Percentiles rank a stretch among this genome's conserved stretches.
phyloP scores from a whole-genome alignment of 768 basidiomycete genomes.

The Phlegmacium glaucopus region DNA sequence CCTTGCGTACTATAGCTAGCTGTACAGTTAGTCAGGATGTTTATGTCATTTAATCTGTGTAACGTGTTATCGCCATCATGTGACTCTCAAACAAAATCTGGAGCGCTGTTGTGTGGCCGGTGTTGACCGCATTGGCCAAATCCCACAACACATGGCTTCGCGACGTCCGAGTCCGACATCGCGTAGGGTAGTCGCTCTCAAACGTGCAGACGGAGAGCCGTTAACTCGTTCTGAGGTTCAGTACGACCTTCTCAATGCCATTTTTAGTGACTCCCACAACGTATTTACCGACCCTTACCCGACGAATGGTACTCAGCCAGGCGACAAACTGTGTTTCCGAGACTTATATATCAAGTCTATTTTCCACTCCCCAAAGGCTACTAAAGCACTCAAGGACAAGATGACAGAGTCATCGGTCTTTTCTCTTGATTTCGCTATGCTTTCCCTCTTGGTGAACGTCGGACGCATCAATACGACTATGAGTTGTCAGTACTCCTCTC shows the following conservation, averaged over 20 bases:
- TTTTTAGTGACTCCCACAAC: slow-evolving; percentile 66
- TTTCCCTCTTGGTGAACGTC: slow-evolving; percentile 73
- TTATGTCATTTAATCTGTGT: slow-evolving; percentile 5
- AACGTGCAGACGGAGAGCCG: slow-evolving; percentile 63
- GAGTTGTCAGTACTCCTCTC: slow-evolving; percentile 55
- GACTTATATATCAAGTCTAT: slow-evolving; percentile 54
- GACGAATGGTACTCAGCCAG: slow-evolving; percentile 11
- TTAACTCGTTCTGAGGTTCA: slow-evolving; percentile 67
- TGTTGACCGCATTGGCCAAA: no score
- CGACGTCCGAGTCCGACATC: slow-evolving; percentile 40
- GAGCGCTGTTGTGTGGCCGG: not conserved
- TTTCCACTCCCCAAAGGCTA: slow-evolving; percentile 59
- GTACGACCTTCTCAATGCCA: slow-evolving; percentile 72
- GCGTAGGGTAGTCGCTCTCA: slow-evolving; percentile 42
- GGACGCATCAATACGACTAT: slow-evolving; percentile 80
- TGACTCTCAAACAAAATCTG: slow-evolving; percentile 11
- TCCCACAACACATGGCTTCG: slow-evolving; percentile 24
- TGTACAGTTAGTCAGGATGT: not conserved
- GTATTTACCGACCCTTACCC: slow-evolving; percentile 50
- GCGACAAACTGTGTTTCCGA: slow-evolving; percentile 50
- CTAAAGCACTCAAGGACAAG: slow-evolving; percentile 69
- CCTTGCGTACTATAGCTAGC: slow-evolving; percentile 9
- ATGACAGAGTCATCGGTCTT: slow-evolving; percentile 58
- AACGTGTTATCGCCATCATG: slow-evolving; percentile 16
- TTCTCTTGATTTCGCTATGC: slow-evolving; percentile 70